Evolutionary conservation across 768 basidiomycete species (phyloP).

Genomic region (Leccinellum luteum): DNA sequence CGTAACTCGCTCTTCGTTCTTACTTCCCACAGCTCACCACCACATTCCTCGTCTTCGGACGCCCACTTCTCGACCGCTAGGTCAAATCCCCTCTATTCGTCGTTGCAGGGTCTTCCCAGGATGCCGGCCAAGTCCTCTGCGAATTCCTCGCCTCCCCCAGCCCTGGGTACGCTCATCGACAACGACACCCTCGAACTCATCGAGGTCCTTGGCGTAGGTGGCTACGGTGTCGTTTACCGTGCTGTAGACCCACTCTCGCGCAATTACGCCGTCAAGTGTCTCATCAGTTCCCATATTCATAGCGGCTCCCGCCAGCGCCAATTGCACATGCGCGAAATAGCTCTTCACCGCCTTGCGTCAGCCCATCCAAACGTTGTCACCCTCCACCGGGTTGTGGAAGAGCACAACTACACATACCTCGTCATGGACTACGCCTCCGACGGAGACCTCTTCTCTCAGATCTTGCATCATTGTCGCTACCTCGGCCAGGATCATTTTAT

Average conservation of each 20-base stretch:
- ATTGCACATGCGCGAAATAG: slow-evolving; percentile 86
- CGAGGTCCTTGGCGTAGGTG: slow-evolving; percentile 86
- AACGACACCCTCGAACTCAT: slow-evolving; percentile 77
- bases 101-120: slow-evolving; percentile 18
- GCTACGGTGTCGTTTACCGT: slow-evolving; percentile 94
- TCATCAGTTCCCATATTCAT: slow-evolving; percentile 52
- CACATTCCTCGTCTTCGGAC: slow-evolving; percentile 24
- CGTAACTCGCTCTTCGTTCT: slow-evolving; percentile 23
- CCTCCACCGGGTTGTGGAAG: slow-evolving; percentile 85
- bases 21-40: slow-evolving; percentile 23
- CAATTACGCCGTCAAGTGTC: slow-evolving; percentile 91
- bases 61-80: slow-evolving; percentile 22
- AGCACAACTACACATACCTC: slow-evolving; percentile 78
- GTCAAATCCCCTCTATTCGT: slow-evolving; percentile 15
- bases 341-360: slow-evolving; percentile 71
- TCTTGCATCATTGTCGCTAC: slow-evolving; percentile 70
- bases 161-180: slow-evolving; percentile 81
- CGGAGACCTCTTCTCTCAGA: slow-evolving; percentile 91
- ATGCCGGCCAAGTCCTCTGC: slow-evolving; percentile 34
- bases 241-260: slow-evolving; percentile 59
- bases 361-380: slow-evolving; percentile 82
- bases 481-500: slow-evolving; percentile 83
- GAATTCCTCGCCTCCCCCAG: slow-evolving; percentile 46
- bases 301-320: slow-evolving; percentile 55
- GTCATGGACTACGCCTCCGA: slow-evolving; percentile 92